phyloP scores from a whole-genome alignment of 106 monocot species.

The Dendrobium officinale region DNA sequence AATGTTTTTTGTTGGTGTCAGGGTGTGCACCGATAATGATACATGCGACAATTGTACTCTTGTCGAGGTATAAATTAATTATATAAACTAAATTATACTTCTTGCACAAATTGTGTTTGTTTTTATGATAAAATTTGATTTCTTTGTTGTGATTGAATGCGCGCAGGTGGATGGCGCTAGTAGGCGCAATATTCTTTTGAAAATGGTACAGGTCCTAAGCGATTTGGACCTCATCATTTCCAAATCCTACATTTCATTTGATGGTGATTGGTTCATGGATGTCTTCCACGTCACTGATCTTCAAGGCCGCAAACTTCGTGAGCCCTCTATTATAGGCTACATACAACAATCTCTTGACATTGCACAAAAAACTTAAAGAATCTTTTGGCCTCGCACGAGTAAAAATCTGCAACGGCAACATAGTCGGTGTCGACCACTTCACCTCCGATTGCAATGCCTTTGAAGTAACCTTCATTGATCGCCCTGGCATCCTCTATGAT shows the following conservation, averaged over 20 bases:
- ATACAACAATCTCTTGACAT: conserved; percentile 10
- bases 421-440: conserved; percentile 25
- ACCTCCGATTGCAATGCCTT: conserved; percentile 23
- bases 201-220: conserved; percentile 7
- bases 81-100: neutral
- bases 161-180: conserved; percentile 8
- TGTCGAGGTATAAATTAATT: conserved; percentile 29
- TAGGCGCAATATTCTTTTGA: conserved; percentile 3
- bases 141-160: neutral
- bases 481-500: conserved; percentile 42
- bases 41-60: conserved; percentile 46
- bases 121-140: no score
- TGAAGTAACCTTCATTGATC: conserved; percentile 25
- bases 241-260: conserved; percentile 63
- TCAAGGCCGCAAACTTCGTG: conserved; percentile 37
- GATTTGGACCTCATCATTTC: conserved; percentile 4
- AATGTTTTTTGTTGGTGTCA: conserved; percentile 6
- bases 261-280: conserved; percentile 66
- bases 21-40: conserved; percentile 54
- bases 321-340: conserved; percentile 26
- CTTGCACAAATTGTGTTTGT: no score
- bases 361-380: neutral
- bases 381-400: no score
- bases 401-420: conserved; percentile 31
- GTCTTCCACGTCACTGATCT: conserved; percentile 62